Evolutionary conservation across 257 asterid species (phyloP).

Genomic region (Solanum bulbocastanum): DNA sequence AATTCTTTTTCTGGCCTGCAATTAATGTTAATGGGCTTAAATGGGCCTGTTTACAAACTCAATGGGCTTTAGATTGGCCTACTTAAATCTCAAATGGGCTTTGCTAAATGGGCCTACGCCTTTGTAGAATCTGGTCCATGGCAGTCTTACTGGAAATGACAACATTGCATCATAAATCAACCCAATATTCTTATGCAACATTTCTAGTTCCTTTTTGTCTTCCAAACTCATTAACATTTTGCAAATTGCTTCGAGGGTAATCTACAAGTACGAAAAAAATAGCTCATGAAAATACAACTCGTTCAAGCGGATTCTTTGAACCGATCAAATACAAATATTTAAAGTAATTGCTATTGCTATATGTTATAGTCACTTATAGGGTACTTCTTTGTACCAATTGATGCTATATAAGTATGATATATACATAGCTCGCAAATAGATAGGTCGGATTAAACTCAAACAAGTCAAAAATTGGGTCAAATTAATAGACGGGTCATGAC

Average conservation of each 20-base stretch:
- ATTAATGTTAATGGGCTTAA: background rate
- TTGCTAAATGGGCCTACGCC: background rate
- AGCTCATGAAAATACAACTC: background rate
- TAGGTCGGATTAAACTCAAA: background rate
- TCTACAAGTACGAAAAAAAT: background rate
- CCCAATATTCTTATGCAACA: background rate
- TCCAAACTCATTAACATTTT: background rate
- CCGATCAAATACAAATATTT: background rate
- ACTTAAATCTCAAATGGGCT: background rate
- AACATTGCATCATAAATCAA: background rate
- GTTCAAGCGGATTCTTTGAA: background rate
- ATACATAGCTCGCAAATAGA: background rate
- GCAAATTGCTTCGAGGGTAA: background rate
- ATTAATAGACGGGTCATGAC: background rate
- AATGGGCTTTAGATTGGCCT: background rate
- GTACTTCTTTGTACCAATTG: background rate
- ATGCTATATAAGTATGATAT: background rate
- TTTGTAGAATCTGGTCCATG: background rate
- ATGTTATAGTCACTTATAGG: background rate
- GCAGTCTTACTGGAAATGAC: background rate
- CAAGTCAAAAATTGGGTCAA: background rate
- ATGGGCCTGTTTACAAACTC: background rate
- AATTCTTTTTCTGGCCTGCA: conserved; percentile 4
- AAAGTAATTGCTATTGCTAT: background rate
- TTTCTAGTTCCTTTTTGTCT: background rate